Conservation (phyloP, 805 yeast genomes). For the Teunomyces funiuensis region DNA sequence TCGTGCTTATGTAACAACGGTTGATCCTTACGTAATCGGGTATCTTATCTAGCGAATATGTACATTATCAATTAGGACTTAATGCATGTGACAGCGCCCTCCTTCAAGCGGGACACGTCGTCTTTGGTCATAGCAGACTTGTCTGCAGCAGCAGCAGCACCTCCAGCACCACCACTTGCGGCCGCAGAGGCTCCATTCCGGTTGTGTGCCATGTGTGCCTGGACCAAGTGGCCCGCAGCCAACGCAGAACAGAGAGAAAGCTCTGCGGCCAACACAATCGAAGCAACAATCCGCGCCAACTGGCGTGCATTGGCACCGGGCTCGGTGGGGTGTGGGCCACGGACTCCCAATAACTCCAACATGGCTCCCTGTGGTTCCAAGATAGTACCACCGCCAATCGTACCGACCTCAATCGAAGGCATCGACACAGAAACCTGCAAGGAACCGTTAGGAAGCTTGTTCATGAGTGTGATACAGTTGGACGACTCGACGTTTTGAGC, state of each 20-base stretch:
- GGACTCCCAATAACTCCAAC: constrained; percentile 90
- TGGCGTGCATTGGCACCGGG: constrained; percentile 96
- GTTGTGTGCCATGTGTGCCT: constrained; percentile 95
- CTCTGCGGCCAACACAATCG: constrained; percentile 95
- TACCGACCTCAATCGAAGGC: constrained; percentile 99
- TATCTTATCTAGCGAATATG: background rate
- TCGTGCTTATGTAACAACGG: background rate
- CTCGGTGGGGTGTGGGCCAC: constrained; percentile 89
- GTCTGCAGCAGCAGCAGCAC: constrained; percentile 14
- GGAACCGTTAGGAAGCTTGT: constrained; percentile 69
- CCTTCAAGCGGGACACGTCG: constrained; percentile 50
- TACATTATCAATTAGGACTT: constrained; percentile 42
- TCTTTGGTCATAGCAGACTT: constrained; percentile 1
- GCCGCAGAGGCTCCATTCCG: constrained; percentile 57
- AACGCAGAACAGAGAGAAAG: constrained; percentile 91
- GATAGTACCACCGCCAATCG: constrained; percentile 98
- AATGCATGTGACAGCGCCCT: constrained; percentile 77
- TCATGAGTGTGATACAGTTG: constrained; percentile 95
- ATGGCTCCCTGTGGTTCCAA: constrained; percentile 96
- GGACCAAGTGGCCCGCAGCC: constrained; percentile 98
- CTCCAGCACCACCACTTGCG: too few relatives aligned
- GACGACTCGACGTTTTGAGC: constrained; percentile 98
- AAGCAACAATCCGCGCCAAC: constrained; percentile 88
- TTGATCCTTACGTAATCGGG: background rate
- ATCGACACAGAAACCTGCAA: constrained; percentile 92